Evolutionary conservation across 768 basidiomycete genomes (phyloP), one percentile per base, ranked within the genome.

Genomic region (Boletus vinaceobasis): DNA sequence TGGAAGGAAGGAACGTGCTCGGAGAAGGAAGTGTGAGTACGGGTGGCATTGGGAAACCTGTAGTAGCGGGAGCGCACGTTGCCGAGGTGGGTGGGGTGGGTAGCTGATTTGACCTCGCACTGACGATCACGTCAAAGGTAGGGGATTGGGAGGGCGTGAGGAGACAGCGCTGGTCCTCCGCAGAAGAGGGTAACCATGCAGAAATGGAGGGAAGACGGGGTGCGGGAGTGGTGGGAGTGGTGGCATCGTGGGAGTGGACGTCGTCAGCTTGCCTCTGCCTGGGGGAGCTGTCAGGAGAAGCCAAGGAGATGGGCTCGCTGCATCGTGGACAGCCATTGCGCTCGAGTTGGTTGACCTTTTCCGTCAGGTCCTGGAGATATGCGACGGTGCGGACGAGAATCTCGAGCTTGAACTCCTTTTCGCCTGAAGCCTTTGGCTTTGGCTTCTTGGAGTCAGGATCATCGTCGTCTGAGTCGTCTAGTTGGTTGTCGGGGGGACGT

Each of bases 371-470:
- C 70, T 87, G 79, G 72, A 94, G 79, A 71, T 85, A 91, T 1
- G 82, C 70, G 13, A 95, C 92, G 0, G 92, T 91, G 63, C 89
- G 76, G 57, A 91, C 84, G 48, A 95, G 81, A 44, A 94, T 88
- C 73, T 95, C 93, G 26, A 96, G 78, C 73, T 95, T 96, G 78
- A 93, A 95, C 72, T 95, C 92, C 65, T 90, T 90, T 62, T 87
- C 89, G 63, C 82, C 85, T 5, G 77, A 71, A 31, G 54, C 33
- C 55, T 63, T 60, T 40, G 72, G 66, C 38, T 73, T 64, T 27
- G 64, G 62, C 56, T 52, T 58, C 43, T 64, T 63, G 26, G 60
- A 61, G 37, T 69, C 70, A 26, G 64, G 61, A 21, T 74, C 70
- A 21, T 66, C 70, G 15, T 73, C 75, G 17, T 72, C 77, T 2